Evolutionary conservation across 176 grass and related monocot species (phyloP).

Genomic region (Phyllostachys edulis): DNA sequence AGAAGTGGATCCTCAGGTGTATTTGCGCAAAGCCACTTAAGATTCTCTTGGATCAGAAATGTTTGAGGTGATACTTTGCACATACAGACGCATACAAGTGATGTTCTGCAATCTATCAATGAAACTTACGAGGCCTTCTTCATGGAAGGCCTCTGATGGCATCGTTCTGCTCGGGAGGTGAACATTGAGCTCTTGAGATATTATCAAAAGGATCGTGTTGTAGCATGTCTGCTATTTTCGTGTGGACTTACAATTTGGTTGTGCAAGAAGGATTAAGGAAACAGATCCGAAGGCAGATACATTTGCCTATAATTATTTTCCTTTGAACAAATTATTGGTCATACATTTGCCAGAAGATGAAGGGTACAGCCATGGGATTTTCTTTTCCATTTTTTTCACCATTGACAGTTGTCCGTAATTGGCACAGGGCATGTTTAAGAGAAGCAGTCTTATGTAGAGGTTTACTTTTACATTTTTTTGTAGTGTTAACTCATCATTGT

Average conservation of each 20-base stretch:
- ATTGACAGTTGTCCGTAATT: neutral
- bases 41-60: constrained; percentile 6
- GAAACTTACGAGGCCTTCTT: neutral
- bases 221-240: neutral
- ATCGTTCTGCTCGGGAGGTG: neutral
- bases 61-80: neutral
- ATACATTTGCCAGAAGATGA: neutral
- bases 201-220: neutral
- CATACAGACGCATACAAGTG: neutral
- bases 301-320: neutral
- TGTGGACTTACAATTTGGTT: neutral
- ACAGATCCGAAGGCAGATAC: neutral
- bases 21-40: neutral
- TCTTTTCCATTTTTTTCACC: neutral
- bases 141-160: neutral
- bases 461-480: neutral
- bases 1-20: neutral
- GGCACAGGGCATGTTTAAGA: neutral
- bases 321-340: neutral
- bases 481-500: neutral
- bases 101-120: neutral
- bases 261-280: neutral
- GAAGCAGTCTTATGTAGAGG: neutral
- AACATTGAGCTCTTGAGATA: neutral
- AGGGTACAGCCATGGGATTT: neutral